Base-by-base conservation (phyloP, 495 filamentous ascomycete genomes). In the Annulohypoxylon stygium region DNA sequence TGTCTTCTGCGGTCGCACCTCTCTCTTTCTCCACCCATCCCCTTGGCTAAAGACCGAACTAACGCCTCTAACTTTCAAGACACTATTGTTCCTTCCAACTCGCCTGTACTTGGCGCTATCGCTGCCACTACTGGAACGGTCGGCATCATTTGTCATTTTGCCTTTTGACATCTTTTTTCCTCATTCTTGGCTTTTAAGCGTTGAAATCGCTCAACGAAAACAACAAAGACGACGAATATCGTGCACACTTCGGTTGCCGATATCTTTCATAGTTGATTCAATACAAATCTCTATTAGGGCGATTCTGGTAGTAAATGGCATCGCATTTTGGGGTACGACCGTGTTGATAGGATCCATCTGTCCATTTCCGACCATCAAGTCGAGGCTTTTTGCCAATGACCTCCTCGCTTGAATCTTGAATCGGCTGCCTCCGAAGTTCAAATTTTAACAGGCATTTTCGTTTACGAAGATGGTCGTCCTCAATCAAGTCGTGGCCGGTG, bases 401-500 rank as follows among this genome's bases (percentile, higher is more conserved):
- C 48, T 26, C 43, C 58, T 70, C 58, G 43, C 64, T 75, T 61
- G 47, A 64, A 55, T 14, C 67, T 68, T 75, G 51, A 58, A 68
- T 55, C 64, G 72, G 64, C 67, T 14, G 34, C 30, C 58, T 64
- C 36, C 54, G 57, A 75, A 48, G 48, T 60, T 11, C 30, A 16
- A 34, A 36, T 50, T 26, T 20, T 9, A 34, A 45, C 5, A 9
- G 16, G n/a, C 34, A 45, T 69, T 18, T 23, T 25, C 5, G 61
- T 48, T 66, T 58, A 63, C 53, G 63, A 78, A 74, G 34, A 81
- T 81, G 79, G 67, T 69, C 33, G 61, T 54, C 63, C 30, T 81
- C 54, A 76, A 79, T 39, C 65, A 79, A 51, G 76, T 65, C 26
- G 34, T 81, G 62, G 79, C 77, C 58, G 75, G 67, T 47, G 76